Conservation (phyloP, 176 grass and related monocot genomes). For the Triticum turgidum region DNA sequence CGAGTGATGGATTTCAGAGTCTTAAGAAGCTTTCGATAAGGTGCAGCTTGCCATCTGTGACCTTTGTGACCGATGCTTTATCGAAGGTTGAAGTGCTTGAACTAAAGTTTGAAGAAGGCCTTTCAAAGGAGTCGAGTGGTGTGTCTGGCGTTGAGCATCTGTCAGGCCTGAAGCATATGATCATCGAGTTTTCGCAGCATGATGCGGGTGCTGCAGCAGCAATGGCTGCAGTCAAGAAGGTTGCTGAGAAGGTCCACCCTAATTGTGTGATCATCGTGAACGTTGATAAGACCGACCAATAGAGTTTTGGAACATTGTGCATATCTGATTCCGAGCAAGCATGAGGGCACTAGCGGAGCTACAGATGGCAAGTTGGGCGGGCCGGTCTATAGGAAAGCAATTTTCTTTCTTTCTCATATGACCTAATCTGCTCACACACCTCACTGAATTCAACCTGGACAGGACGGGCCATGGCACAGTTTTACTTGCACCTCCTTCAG, state of each 20-base stretch:
- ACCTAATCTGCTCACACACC: no score
- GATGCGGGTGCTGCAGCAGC: neutral
- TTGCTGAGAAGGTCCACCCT: neutral
- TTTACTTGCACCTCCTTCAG: no score
- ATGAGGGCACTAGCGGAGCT: neutral
- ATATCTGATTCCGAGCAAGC: neutral
- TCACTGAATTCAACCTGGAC: no score
- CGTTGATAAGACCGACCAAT: neutral
- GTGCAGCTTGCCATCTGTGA: neutral
- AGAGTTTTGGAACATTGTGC: neutral
- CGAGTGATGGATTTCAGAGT: neutral
- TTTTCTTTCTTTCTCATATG: no score
- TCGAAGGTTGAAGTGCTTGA: slow-evolving; percentile 26
- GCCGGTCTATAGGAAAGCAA: no score
- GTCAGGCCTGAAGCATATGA: slow-evolving; percentile 30
- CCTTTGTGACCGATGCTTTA: slow-evolving; percentile 14
- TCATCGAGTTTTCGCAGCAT: slow-evolving; percentile 18
- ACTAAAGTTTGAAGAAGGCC: slow-evolving; percentile 18
- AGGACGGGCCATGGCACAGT: no score
- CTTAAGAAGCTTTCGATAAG: slow-evolving; percentile 27
- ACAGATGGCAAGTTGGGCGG: no score
- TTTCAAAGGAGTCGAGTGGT: slow-evolving; percentile 12
- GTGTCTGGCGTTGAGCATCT: slow-evolving; percentile 33
- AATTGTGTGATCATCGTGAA: neutral
- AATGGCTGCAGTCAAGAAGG: neutral